Evolutionary conservation across 176 grass and related monocot species (phyloP).

Genomic region (Eragrostis nindensis): DNA sequence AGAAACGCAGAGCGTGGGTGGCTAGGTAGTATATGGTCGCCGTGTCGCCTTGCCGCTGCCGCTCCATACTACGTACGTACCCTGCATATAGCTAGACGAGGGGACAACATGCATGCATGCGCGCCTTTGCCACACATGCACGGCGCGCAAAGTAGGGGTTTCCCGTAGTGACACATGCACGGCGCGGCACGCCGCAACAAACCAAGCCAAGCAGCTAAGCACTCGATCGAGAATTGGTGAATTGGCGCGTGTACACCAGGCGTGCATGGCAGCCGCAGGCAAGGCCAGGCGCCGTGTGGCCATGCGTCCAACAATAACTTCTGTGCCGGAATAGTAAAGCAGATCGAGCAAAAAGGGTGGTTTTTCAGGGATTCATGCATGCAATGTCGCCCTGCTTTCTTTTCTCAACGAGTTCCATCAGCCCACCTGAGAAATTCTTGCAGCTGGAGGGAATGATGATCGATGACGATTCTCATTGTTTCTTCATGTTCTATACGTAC

Average conservation of each 20-base stretch:
- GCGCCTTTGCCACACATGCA: background rate
- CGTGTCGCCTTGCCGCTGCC: slow-evolving; percentile 13
- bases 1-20: background rate
- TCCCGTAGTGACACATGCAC: too few species aligned
- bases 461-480: background rate
- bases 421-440: background rate
- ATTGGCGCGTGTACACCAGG: background rate
- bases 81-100: slow-evolving; percentile 9
- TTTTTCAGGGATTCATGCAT: slow-evolving; percentile 9
- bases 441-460: background rate
- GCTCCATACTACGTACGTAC: background rate
- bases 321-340: slow-evolving; percentile 48
- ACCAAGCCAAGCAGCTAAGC: background rate
- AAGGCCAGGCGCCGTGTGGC: background rate
- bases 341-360: slow-evolving; percentile 35
- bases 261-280: background rate
- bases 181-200: slow-evolving; percentile 22
- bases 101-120: slow-evolving; percentile 37
- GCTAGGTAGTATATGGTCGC: slow-evolving; percentile 27
- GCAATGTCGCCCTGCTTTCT: background rate
- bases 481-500: background rate
- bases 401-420: slow-evolving; percentile 34
- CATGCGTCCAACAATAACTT: slow-evolving; percentile 38
- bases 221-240: slow-evolving; percentile 22
- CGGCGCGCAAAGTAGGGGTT: too few species aligned